Conservation (phyloP, 2,329 filamentous ascomycete species). For the Xylariaceae sp. region DNA sequence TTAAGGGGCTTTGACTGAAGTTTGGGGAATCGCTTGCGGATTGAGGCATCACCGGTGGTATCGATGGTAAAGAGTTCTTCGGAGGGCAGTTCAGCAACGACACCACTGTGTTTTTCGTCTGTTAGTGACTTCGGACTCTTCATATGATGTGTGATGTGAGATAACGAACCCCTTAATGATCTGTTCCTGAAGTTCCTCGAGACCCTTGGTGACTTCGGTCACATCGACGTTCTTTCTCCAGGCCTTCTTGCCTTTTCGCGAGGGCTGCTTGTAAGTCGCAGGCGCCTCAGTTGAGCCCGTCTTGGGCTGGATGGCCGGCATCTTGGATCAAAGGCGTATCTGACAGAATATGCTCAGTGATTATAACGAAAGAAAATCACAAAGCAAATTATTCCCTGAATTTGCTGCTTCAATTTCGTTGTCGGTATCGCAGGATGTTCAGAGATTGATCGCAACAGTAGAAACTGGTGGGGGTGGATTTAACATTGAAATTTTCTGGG, state of each 20-base stretch:
- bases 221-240: conserved; percentile 99
- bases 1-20: conserved; percentile 74
- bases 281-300: conserved; percentile 57
- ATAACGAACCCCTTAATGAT: conserved; percentile 74
- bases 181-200: conserved; percentile 80
- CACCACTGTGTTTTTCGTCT: conserved; percentile 56
- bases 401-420: neutral
- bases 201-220: conserved; percentile 74
- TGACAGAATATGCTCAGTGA: neutral
- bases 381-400: neutral
- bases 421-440: neutral
- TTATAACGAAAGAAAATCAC: neutral
- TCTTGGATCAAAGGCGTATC: conserved; percentile 27
- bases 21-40: conserved; percentile 58
- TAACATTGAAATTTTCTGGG: conserved; percentile 16
- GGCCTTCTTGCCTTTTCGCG: conserved; percentile 95
- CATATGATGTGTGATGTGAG: neutral
- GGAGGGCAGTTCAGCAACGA: conserved; percentile 76
- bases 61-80: conserved; percentile 84
- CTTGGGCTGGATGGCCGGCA: conserved; percentile 50
- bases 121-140: neutral
- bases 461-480: conserved; percentile 8
- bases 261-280: conserved; percentile 79
- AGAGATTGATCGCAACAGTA: neutral
- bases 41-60: conserved; percentile 61